Evolutionary conservation across 2,329 filamentous ascomycete genomes (phyloP), one percentile per base, ranked within the genome.

Genomic region (Thyridium curvatum): DNA sequence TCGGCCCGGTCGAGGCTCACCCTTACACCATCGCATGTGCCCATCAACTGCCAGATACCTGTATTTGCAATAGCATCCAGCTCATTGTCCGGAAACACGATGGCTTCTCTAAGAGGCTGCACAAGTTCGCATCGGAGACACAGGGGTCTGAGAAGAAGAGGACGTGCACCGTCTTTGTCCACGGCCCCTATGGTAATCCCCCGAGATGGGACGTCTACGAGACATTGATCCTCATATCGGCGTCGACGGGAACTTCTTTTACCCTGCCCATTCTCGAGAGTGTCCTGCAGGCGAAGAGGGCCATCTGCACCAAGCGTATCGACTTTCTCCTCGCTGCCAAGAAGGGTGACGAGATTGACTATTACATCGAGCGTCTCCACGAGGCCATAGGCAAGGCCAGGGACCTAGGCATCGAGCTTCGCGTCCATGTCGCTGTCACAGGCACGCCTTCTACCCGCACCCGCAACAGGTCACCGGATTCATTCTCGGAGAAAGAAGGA

Each of bases 241-340:
- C 77, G 1, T 81, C 77, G 1, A 82, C 77, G 0, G 77, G 77
- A n/a, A 72, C 76, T 2, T 80, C 76, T 4, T 81, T 77, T 40
- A 77, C 72, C 2, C 55, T 81, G 6, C 76, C 77, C 0, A 74
- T 81, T 3, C 59, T 81, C 1, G 76, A 81, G 46, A 69, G 66
- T 43, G 60, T 77, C 2, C 62, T 77, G 2, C 61, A 64, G 26
- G 53, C 60, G 0, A 58, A 57, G 9, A 46, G 41, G 2, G 58
- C 58, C 3, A 65, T 63, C 10, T 81, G 77, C 46, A 69, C 67
- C 8, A 69, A 67, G 40, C 59, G 72, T 17, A 60, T 80, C 8
- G 68, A 77, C 16, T 70, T 79, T 16, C 54, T 78, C 2, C 50
- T 80, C 4, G 54, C 74, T 3, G 71, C 75, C 3, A 66, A 60